Percentiles rank a stretch among this genome's conserved stretches.
Conservation (phyloP, 176 grass and related monocot genomes). For the Rhynchospora pubera region DNA sequence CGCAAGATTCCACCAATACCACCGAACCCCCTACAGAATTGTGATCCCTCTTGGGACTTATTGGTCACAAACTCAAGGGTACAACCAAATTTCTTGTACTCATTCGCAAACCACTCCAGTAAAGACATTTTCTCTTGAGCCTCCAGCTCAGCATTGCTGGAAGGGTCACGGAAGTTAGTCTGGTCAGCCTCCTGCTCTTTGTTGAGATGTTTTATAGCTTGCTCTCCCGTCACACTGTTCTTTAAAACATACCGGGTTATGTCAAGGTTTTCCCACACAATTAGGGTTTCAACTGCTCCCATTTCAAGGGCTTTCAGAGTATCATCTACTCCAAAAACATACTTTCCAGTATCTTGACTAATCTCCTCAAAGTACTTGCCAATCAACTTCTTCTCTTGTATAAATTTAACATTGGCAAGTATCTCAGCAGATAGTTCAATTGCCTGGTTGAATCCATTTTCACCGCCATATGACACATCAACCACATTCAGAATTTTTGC, state of each 20-base stretch:
- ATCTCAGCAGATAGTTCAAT: slow-evolving; percentile 73
- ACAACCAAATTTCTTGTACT: slow-evolving; percentile 75
- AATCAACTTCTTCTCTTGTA: slow-evolving; percentile 76
- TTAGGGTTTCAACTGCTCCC: slow-evolving; percentile 66
- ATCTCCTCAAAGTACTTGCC: slow-evolving; percentile 84
- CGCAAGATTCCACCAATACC: slow-evolving; percentile 62
- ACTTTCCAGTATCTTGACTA: slow-evolving; percentile 66
- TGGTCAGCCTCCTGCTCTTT: slow-evolving; percentile 64
- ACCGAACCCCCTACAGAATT: slow-evolving; percentile 71
- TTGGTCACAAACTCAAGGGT: slow-evolving; percentile 79
- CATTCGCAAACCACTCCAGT: slow-evolving; percentile 75
- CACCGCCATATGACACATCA: slow-evolving; percentile 71
- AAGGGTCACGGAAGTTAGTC: slow-evolving; percentile 49
- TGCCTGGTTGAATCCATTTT: slow-evolving; percentile 66
- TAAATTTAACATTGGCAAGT: slow-evolving; percentile 69
- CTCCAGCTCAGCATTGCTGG: slow-evolving; percentile 54
- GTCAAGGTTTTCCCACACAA: slow-evolving; percentile 80
- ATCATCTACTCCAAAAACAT: slow-evolving; percentile 73
- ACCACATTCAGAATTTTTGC: slow-evolving; percentile 71
- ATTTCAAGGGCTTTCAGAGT: slow-evolving; percentile 70
- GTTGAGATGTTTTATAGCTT: slow-evolving; percentile 47
- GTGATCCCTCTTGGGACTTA: slow-evolving; percentile 67
- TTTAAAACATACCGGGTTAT: slow-evolving; percentile 62
- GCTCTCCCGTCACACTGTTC: slow-evolving; percentile 46
- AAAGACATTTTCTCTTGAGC: slow-evolving; percentile 57